Evolutionary conservation across 2,329 filamentous ascomycete species (phyloP), one percentile per base, ranked within the genome.

Genomic region (Zasmidium citrigriseum): DNA sequence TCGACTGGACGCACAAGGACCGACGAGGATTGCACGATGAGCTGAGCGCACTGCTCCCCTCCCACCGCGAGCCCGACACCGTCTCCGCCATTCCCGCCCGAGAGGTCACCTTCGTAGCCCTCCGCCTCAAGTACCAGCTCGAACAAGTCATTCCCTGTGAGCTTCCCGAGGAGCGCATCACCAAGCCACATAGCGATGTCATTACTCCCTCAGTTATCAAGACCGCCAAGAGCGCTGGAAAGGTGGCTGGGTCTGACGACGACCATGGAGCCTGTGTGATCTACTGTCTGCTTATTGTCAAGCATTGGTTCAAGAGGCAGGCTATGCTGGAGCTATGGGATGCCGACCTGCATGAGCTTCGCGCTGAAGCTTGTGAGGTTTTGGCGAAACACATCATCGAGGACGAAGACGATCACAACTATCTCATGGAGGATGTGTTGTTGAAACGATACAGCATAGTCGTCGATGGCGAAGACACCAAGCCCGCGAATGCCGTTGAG

Each of bases 141-240:
- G 92, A 96, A 75, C 85, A 92, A 72, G 88, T 92, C 55, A 85
- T 99, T 23, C 90, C 93, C 1, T 97, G 91, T 78, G 95, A 99
- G 75, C 82, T 99, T 41, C 88, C 95, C 58, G 86, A 90, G 70
- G 81, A 81, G 4, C 80, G 84, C 56, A 82, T 99, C 70, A 95
- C 89, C 3, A 83, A 82, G 52, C 86, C 93, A 2, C 92, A 98
- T 75, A 96, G 91, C 75, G 84, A 86, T 47, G 82, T 99, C 73
- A 91, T 99, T 72, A 97, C 92, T 0, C 78, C 79, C 2, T 83
- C 86, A 59, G 95, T 99, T 14, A 77, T 98, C 61, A 77, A 86
- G 64, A 92, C 93, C 0, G 91, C 95, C 18, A 89, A 84, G 65
- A 85, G 91, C 65, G 93, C 95, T 0, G 95, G 91, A 54, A 72